Base-by-base conservation (phyloP, 208 protist species). In the Zelonia costaricensis region DNA sequence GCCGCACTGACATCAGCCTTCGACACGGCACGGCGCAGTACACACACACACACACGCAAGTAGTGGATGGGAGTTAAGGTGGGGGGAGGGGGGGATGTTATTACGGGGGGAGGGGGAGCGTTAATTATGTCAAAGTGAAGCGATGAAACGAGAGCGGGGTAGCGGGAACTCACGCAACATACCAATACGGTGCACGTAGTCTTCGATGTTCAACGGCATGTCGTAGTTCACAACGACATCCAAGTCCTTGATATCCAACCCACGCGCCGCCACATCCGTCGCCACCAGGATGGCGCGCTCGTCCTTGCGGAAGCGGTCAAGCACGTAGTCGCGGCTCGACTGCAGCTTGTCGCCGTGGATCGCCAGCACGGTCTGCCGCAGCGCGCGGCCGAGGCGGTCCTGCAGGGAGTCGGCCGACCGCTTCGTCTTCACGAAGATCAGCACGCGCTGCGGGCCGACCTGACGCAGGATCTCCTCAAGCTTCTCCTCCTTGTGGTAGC, bases 221-320 rank as follows among this genome's bases (percentile, higher is more conserved):
- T 99, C 98, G 74, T 96, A 99, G 72, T 99, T 99, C 61, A 99
- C 97, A 10, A 99, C 98, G 62, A 99, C 97, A 74, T 98, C 93
- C 43, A 99, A 87, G 64, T 99, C 80, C 36, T 96, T 95, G 72
- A 99, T 98, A 69, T 99, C 98, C 20, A 99, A 68, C 1, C 95
- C 95, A 64, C 96, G 82, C 12, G 88, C 83, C 4, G 96, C 96
- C 8, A 98, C 94, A 53, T 97, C 93, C 33, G 96, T 98, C 1
- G 94, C 93, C 6, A 98, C 82, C 3, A 97, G 76, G 31, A 98
- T 77, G 0, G 82, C 79, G 16, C 56, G 57, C 9, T 71, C 60
- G 27, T 90, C 64, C 28, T 74, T 62, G 25, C 81, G 83, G 76
- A 98, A 98, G 47, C 86, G 72, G 40, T 84, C 62, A 28, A 98